Conservation (phyloP, 78 protist species). For the Dictyostelium brefeldianum region DNA sequence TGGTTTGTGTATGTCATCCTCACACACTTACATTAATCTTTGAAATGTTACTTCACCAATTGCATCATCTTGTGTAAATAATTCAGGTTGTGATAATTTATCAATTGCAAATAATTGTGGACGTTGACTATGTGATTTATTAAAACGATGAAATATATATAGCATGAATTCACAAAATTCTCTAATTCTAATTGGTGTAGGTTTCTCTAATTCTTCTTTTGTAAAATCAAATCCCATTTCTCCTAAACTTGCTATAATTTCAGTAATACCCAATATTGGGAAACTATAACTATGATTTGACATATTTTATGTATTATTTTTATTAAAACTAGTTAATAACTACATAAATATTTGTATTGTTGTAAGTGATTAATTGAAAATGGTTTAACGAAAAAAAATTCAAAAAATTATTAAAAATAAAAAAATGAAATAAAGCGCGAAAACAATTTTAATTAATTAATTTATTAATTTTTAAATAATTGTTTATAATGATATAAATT, state of each 20-base stretch:
- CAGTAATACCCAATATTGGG: not conserved
- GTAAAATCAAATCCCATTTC: not conserved
- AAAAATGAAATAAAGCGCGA: too few relatives aligned
- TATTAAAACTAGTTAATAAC: too few relatives aligned
- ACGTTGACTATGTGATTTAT: not conserved
- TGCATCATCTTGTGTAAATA: conserved; percentile 3
- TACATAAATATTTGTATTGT: too few relatives aligned
- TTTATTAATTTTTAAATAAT: too few relatives aligned
- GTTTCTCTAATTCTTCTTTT: not conserved
- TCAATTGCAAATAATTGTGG: not conserved
- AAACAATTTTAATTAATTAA: too few relatives aligned
- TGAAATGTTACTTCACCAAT: not conserved
- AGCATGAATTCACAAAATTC: not conserved
- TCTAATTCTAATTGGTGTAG: not conserved
- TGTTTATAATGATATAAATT: too few relatives aligned
- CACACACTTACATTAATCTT: not conserved
- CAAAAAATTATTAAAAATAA: too few relatives aligned
- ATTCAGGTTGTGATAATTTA: not conserved
- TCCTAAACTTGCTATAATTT: not conserved
- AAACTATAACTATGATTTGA: not conserved
- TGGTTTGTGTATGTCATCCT: not conserved
- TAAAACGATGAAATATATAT: not conserved
- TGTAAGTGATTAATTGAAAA: not conserved
- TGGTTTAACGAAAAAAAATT: conserved; percentile 6
- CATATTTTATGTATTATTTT: too few relatives aligned